Evolutionary conservation across 1,284 basidiomycete genomes (phyloP).

Genomic region (Sanghuangporus weigelae): DNA sequence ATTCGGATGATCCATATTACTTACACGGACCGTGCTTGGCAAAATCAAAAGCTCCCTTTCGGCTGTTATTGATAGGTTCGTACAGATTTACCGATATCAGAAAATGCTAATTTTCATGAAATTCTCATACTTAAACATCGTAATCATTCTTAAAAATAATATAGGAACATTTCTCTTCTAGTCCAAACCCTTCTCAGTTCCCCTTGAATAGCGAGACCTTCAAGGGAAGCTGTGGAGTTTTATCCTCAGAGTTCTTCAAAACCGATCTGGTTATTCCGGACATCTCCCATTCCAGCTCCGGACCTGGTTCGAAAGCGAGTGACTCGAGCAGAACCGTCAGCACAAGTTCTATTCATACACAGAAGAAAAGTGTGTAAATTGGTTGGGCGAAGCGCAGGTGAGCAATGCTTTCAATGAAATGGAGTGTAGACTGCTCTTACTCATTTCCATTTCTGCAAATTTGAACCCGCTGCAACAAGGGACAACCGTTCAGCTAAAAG

Average conservation of each 20-base stretch:
- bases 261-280: not conserved
- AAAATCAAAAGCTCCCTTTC: too few species aligned
- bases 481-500: not conserved
- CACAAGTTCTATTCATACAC: slow-evolving; percentile 12
- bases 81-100: too few species aligned
- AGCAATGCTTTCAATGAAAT: not conserved
- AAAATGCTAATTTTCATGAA: too few species aligned
- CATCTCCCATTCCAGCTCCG: slow-evolving; percentile 8
- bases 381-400: too few species aligned
- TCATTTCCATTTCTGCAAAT: slow-evolving; percentile 13
- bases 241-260: slow-evolving; percentile 8
- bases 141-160: too few species aligned
- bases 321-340: slow-evolving; percentile 9
- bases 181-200: too few species aligned
- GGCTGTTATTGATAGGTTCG: too few species aligned
- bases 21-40: too few species aligned
- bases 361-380: not conserved
- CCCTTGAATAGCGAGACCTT: slow-evolving; percentile 10
- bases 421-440: not conserved
- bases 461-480: slow-evolving; percentile 2
- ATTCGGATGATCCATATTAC: too few species aligned
- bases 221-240: slow-evolving; percentile 6
- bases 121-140: too few species aligned
- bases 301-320: slow-evolving; percentile 5
- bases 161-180: too few species aligned